Evolutionary conservation across 129 eudicot species (phyloP).

Genomic region (Centaurea solstitialis): DNA sequence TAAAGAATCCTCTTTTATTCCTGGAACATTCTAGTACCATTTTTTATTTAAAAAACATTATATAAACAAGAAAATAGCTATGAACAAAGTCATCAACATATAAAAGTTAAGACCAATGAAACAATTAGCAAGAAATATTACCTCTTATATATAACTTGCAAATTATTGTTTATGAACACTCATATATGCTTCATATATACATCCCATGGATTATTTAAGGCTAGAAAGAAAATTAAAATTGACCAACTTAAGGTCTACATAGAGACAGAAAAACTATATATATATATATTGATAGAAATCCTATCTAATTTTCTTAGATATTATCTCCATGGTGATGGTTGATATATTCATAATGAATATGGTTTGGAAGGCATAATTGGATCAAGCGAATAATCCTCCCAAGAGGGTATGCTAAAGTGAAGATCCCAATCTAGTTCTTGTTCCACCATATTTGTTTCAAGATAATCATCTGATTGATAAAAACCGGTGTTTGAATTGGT

Average conservation of each 20-base stretch:
- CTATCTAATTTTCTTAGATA: neutral
- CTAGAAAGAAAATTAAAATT: neutral
- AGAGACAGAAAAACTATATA: neutral
- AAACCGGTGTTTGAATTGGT: neutral
- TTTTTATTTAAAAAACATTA: neutral
- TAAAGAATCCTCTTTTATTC: neutral
- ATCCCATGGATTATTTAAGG: neutral
- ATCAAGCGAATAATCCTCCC: neutral
- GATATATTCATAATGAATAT: neutral
- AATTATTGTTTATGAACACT: neutral
- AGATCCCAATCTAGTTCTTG: neutral
- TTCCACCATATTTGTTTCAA: neutral
- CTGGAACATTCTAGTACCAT: neutral
- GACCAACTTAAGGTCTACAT: neutral
- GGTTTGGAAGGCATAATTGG: neutral
- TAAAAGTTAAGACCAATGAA: neutral
- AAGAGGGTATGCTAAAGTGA: neutral
- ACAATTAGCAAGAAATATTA: neutral
- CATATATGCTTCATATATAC: neutral
- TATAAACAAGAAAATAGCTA: neutral
- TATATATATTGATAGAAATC: too few species aligned
- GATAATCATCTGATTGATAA: neutral
- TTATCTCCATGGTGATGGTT: neutral
- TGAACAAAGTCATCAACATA: neutral
- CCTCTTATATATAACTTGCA: neutral